Evolutionary conservation across 345 rosid genomes (phyloP), one percentile per base, ranked within the genome.

Genomic region (Salix suchowensis): DNA sequence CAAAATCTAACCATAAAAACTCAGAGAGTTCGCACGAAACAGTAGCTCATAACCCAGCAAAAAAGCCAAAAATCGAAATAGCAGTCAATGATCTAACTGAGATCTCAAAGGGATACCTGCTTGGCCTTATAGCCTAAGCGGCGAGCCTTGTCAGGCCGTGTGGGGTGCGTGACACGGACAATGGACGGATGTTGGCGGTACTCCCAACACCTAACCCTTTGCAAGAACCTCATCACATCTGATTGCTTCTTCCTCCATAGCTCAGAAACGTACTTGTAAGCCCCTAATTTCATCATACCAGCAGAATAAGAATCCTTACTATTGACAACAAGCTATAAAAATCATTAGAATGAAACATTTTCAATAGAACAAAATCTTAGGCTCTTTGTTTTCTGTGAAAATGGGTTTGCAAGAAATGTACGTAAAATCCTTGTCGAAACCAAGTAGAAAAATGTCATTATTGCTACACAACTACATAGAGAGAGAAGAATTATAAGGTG

Each of bases 231-330:
- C 98, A 96, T 96, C 12, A 96, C 99, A 88, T 96, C 99, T 52
- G 99, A 96, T 72, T 93, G 98, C 75, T 96, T 96, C 97, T 92
- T 96, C 90, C 97, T 91, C 98, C 98, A 95, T 91, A 95, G 88
- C 91, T 93, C 98, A 58, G 97, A 91, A 6, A 95, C 94, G 78
- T 93, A 95, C 93, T 86, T 95, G 90, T 95, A 95, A 52, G 97
- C 97, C 74, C 97, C 98, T 95, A 79, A 2, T 55, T n/a, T 52
- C 18, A 64, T 52, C 42, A 61, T 62, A 54, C 1, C 65, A 55
- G 9, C 54, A 1, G 65, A 44, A 19, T 21, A 26, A 71, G 4
- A 7, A 21, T 28, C 67, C 26, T 21, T 0, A 8, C 7, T 16
- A 11, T 58, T 58, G 14, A 58, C 28, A 23, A 1, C 2, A 58